A percentile compares a stretch with the other conserved stretches of the same genome.
Evolutionary conservation across 2,329 filamentous ascomycete species (phyloP).

Genomic region (Colletotrichum theobromicola): DNA sequence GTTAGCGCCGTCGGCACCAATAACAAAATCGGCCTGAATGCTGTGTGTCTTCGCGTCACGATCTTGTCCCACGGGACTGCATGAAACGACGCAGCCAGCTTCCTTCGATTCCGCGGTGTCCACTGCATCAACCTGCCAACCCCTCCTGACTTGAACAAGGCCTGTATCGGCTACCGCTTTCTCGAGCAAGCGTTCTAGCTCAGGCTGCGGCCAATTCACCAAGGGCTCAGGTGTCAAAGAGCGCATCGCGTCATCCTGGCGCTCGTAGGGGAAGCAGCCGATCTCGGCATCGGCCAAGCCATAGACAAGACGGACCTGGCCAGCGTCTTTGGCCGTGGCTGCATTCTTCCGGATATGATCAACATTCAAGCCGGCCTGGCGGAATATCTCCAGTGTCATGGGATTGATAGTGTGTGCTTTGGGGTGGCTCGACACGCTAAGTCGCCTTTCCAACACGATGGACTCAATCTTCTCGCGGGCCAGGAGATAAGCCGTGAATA

Average conservation of each 20-base stretch:
- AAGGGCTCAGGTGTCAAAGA: slow-evolving; percentile 17
- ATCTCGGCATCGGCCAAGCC: slow-evolving; percentile 8
- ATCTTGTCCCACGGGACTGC: background rate
- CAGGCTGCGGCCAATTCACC: slow-evolving; percentile 11
- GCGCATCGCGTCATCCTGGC: slow-evolving; percentile 3
- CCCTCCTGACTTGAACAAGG: background rate
- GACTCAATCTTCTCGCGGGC: slow-evolving; percentile 7
- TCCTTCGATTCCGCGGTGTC: background rate
- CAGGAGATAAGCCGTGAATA: slow-evolving; percentile 10
- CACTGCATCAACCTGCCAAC: slow-evolving; percentile 3
- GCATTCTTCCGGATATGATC: slow-evolving; percentile 11
- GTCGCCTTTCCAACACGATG: slow-evolving; percentile 3
- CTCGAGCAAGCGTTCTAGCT: slow-evolving; percentile 4
- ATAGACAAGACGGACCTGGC: slow-evolving; percentile 14
- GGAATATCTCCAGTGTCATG: slow-evolving; percentile 20
- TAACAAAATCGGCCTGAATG: slow-evolving; percentile 6
- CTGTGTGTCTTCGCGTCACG: background rate
- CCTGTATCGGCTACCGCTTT: background rate
- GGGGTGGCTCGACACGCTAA: background rate
- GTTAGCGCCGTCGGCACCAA: slow-evolving; percentile 10
- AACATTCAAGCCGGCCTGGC: slow-evolving; percentile 12
- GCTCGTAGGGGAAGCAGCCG: slow-evolving; percentile 18
- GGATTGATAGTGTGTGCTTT: slow-evolving; percentile 22
- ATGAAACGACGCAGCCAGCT: slow-evolving; percentile 7
- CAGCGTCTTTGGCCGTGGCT: slow-evolving; percentile 6